Conservation (phyloP, 1,284 basidiomycete species). For the Pholiota adiposa region DNA sequence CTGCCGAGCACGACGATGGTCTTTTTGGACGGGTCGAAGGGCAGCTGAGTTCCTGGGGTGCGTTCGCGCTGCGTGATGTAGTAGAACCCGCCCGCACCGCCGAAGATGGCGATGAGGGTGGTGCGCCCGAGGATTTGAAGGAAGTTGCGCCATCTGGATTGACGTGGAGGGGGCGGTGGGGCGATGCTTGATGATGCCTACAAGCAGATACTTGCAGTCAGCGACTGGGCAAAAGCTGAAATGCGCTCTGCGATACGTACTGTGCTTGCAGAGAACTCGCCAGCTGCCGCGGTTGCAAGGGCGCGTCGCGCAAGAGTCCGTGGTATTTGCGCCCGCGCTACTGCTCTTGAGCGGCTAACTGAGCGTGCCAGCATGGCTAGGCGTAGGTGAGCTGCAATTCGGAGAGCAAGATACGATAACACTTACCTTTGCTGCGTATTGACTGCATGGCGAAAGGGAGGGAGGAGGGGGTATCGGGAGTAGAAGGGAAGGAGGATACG, state of each 20-base stretch:
- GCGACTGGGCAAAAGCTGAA: neutral
- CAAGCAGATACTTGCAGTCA: neutral
- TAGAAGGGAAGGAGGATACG: neutral
- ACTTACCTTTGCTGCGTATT: constrained; percentile 27
- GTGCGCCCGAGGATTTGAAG: constrained; percentile 71
- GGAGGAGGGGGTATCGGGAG: neutral
- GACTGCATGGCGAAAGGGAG: constrained; percentile 24
- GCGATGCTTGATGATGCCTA: constrained; percentile 5
- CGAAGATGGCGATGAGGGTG: constrained; percentile 69
- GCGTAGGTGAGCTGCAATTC: neutral
- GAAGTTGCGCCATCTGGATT: constrained; percentile 62
- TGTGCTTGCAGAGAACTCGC: constrained; percentile 17
- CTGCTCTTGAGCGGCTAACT: constrained; percentile 28
- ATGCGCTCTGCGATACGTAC: constrained; percentile 13
- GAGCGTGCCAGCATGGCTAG: constrained; percentile 32
- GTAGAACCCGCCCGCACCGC: constrained; percentile 67
- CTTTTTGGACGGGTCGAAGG: constrained; percentile 89
- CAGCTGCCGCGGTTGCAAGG: constrained; percentile 23
- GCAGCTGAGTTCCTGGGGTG: constrained; percentile 82
- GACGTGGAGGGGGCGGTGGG: constrained; percentile 27
- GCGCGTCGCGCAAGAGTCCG: constrained; percentile 27
- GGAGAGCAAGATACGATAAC: neutral
- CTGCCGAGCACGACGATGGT: constrained; percentile 93
- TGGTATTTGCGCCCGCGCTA: constrained; percentile 22
- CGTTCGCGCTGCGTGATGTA: constrained; percentile 82